A percentile compares a stretch with the other conserved stretches of the same genome.
Evolutionary conservation across 257 asterid species (phyloP).

Genomic region (Ligustrum vulgare): DNA sequence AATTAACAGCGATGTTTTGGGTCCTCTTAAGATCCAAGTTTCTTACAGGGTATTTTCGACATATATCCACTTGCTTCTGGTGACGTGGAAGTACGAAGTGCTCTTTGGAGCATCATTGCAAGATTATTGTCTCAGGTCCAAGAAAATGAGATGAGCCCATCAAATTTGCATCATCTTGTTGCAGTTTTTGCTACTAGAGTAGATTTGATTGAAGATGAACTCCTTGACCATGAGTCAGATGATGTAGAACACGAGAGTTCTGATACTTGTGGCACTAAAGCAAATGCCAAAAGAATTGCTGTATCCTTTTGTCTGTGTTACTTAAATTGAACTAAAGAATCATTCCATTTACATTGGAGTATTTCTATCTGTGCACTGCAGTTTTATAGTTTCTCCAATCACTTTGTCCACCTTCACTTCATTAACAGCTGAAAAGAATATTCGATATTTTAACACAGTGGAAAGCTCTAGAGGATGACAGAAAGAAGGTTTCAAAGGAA

Average conservation of each 20-base stretch:
- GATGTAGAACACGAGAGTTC: constrained; percentile 31
- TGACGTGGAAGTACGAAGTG: constrained; percentile 67
- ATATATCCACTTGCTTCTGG: constrained; percentile 68
- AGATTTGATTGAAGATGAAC: constrained; percentile 68
- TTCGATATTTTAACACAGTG: constrained; percentile 52
- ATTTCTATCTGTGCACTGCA: background rate
- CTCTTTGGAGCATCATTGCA: constrained; percentile 76
- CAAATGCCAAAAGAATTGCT: constrained; percentile 39
- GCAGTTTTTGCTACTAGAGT: constrained; percentile 56
- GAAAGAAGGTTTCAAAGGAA: constrained; percentile 30
- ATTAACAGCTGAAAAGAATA: constrained; percentile 54
- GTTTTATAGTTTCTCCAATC: constrained; percentile 9
- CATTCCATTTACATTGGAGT: background rate
- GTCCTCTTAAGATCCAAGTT: constrained; percentile 50
- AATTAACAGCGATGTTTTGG: constrained; percentile 23
- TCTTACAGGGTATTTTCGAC: constrained; percentile 72
- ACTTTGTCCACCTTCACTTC: constrained; percentile 43
- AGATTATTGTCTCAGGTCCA: constrained; percentile 46
- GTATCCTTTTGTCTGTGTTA: constrained; percentile 59
- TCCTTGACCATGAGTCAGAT: constrained; percentile 44
- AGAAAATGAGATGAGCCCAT: constrained; percentile 46
- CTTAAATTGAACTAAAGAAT: background rate
- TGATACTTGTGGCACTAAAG: constrained; percentile 26
- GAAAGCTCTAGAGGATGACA: constrained; percentile 48
- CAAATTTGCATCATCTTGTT: constrained; percentile 45